Base-by-base conservation (phyloP, 306 rosid genomes). In the Prunus armeniaca region DNA sequence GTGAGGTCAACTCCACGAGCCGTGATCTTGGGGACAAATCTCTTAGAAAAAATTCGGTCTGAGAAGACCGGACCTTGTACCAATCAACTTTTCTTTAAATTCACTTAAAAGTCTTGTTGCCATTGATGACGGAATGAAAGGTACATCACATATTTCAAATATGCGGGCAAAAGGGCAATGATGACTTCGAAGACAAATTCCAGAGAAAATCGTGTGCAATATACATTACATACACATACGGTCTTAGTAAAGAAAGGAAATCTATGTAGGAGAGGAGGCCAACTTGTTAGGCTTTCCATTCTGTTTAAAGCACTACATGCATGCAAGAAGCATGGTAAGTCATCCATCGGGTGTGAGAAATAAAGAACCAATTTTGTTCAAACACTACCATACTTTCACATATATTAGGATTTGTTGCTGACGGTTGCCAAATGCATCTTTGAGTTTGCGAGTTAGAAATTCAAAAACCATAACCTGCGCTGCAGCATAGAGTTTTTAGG, bases 261-360 rank as follows among this genome's bases (percentile, higher is more conserved):
- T 51, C 3, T 12, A 50, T 14, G 54, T 50, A 50, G n/a, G 12
- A 50, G 8, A 50, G n/a, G 12, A 50, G 8, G 22, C 2, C 20
- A 52, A 18, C 55, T 69, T 14, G 12, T 63, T 9, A 17, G 49
- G 65, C 72, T 58, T 72, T 30, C 56, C 68, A 50, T 72, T 56
- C 56, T 18, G 52, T 63, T 54, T 12, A 56, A 72, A 77, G 72
- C 73, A 67, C 77, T 12, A 28, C 51, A 50, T 13, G 67, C 87
- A 87, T 71, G 86, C 81, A 87, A 76, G 69, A 76, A 77, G 67
- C 90, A 84, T 86, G 94, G 52, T 71, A 34, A 41, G 78, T 72
- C 90, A 87, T 78, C 24, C 76, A 67, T 45, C 10, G 1, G 22
- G 87, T 80, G 75, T 85, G 89, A 58, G 46, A 80, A 25, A 57